phyloP scores from a whole-genome alignment of 441 rosid genomes.

The Croton setiger region DNA sequence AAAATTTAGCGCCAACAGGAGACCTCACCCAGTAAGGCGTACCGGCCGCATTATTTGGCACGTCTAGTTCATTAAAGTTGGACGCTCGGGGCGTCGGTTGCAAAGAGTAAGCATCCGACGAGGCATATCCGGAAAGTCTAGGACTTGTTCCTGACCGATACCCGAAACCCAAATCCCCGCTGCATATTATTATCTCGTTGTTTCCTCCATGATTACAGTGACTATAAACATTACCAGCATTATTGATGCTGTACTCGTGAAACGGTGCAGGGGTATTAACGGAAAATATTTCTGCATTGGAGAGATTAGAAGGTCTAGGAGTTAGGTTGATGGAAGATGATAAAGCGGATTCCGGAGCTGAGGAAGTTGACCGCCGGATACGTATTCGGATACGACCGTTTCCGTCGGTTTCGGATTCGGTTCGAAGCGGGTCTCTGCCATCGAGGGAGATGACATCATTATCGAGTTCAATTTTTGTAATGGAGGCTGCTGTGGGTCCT shows the following conservation, averaged over 20 bases:
- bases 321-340: conserved; percentile 60
- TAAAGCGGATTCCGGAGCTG: conserved; percentile 54
- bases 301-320: conserved; percentile 70
- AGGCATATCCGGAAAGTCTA: conserved; percentile 61
- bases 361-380: conserved; percentile 72
- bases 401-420: conserved; percentile 61
- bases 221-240: background rate
- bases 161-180: conserved; percentile 47
- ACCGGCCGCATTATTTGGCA: conserved; percentile 26
- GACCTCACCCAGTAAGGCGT: conserved; percentile 64
- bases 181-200: conserved; percentile 44
- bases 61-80: conserved; percentile 63
- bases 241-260: conserved; percentile 17
- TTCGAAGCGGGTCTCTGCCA: conserved; percentile 63
- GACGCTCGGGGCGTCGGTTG: conserved; percentile 81
- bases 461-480: conserved; percentile 54
- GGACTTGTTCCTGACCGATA: conserved; percentile 54
- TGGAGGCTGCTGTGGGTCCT: conserved; percentile 57
- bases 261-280: conserved; percentile 56
- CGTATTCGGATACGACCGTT: conserved; percentile 58
- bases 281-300: conserved; percentile 77
- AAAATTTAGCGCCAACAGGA: conserved; percentile 51
- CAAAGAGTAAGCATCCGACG: conserved; percentile 74
- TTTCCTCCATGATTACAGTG: conserved; percentile 18
- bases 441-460: conserved; percentile 71